These are phyloP conservation scores for Colletotrichum agaves DNA, from an alignment of 2,329 filamentous ascomycete species.

Conservation along the genomic window DNA sequence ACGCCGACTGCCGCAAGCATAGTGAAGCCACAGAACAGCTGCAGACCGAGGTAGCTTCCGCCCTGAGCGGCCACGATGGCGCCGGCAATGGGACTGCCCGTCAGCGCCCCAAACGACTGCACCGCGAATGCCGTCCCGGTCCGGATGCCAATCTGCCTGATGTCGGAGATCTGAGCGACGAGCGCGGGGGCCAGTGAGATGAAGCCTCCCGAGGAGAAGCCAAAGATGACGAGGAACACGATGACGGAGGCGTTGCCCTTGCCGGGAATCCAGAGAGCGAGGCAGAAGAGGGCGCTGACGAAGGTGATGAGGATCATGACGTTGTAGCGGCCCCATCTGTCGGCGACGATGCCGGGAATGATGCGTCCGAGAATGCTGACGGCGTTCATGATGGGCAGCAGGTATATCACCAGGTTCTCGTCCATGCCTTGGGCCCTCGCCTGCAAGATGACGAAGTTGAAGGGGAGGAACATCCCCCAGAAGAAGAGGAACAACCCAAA, in stretches of 20 bases:
- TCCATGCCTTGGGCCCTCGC: constrained; percentile 57
- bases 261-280: constrained; percentile 61
- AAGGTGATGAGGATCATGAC: constrained; percentile 63
- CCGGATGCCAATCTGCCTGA: constrained; percentile 75
- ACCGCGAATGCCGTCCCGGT: constrained; percentile 72
- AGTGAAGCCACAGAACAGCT: constrained; percentile 72
- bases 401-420: constrained; percentile 54
- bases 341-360: constrained; percentile 59
- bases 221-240: constrained; percentile 74
- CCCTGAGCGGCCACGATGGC: constrained; percentile 64
- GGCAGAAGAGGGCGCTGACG: constrained; percentile 56
- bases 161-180: constrained; percentile 76
- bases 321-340: constrained; percentile 58
- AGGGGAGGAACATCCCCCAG: constrained; percentile 64
- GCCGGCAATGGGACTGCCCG: constrained; percentile 75
- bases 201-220: constrained; percentile 75
- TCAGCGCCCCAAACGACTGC: constrained; percentile 72
- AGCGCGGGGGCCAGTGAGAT: constrained; percentile 71
- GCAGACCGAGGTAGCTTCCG: constrained; percentile 67
- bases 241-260: constrained; percentile 67
- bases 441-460: constrained; percentile 63
- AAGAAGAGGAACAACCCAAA: constrained; percentile 65
- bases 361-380: constrained; percentile 64
- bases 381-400: constrained; percentile 68
- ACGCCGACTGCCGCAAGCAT: constrained; percentile 47